Percentiles rank a stretch among this genome's conserved stretches.
Evolutionary conservation across 768 basidiomycete genomes (phyloP).

Genomic region (Tubosaeta sp.): DNA sequence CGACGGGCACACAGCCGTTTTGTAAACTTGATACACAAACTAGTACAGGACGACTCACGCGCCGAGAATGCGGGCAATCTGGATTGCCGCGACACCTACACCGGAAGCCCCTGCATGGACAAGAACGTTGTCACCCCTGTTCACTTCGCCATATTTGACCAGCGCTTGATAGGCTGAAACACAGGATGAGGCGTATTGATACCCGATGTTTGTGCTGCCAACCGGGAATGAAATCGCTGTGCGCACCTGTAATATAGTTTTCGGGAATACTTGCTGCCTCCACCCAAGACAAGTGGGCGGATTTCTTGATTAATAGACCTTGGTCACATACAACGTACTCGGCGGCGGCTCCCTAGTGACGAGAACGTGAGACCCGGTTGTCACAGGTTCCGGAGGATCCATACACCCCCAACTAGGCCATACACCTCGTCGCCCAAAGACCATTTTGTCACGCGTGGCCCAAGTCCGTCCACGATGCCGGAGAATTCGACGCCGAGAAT

Average conservation of each 20-base stretch:
- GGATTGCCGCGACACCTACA: constrained; percentile 84
- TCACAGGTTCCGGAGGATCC: constrained; percentile 19
- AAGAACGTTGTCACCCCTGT: constrained; percentile 69
- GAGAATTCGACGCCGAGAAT: constrained; percentile 90
- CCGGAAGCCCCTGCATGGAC: constrained; percentile 91
- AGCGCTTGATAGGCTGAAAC: constrained; percentile 56
- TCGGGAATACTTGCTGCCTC: constrained; percentile 90
- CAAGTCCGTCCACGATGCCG: constrained; percentile 55
- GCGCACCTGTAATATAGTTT: constrained; percentile 77
- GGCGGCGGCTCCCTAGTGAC: constrained; percentile 78
- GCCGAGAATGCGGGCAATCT: constrained; percentile 69
- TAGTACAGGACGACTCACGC: constrained; percentile 49
- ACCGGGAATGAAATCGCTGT: constrained; percentile 8
- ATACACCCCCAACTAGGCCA: constrained; percentile 76
- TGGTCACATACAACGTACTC: constrained; percentile 72
- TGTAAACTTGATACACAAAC: constrained; percentile 2
- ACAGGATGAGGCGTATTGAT: constrained; percentile 8
- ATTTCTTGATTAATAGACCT: constrained; percentile 71
- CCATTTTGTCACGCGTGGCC: constrained; percentile 49
- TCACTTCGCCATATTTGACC: constrained; percentile 63
- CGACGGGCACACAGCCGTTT: constrained; percentile 5
- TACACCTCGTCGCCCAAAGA: constrained; percentile 67
- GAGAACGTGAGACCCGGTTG: constrained; percentile 1
- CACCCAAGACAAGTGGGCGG: constrained; percentile 67
- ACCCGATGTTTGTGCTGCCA: not conserved